Percentiles rank a stretch among this genome's conserved stretches.
Evolutionary conservation across 2,329 filamentous ascomycete genomes (phyloP).

Genomic region (Penicillium sp.): DNA sequence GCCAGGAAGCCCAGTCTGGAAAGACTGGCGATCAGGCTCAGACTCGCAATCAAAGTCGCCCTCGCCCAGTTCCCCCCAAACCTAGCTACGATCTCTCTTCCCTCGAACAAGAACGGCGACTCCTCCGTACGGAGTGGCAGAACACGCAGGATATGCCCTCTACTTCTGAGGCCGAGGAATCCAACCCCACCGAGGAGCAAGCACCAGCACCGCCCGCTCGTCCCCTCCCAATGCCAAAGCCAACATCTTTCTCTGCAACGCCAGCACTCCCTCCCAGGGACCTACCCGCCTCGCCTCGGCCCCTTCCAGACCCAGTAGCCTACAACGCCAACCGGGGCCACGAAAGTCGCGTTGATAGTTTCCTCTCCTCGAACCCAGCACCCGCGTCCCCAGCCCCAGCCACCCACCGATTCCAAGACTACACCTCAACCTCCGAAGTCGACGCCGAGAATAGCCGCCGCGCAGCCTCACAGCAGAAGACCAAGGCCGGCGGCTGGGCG

Average conservation of each 20-base stretch:
- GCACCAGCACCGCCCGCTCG: conserved; percentile 23
- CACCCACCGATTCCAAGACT: conserved; percentile 39
- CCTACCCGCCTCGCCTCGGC: conserved; percentile 28
- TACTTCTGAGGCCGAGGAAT: conserved; percentile 13
- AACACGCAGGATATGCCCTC: conserved; percentile 29
- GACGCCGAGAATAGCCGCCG: conserved; percentile 50
- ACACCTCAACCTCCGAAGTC: conserved; percentile 47
- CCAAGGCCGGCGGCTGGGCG: conserved; percentile 52
- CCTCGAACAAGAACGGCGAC: conserved; percentile 52
- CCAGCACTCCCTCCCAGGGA: conserved; percentile 12
- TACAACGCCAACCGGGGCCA: conserved; percentile 25
- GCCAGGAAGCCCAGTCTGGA: conserved; percentile 42
- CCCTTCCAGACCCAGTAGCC: conserved; percentile 42
- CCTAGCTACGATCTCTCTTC: conserved; percentile 50
- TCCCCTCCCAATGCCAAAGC: conserved; percentile 25
- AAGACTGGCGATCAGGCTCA: conserved; percentile 17
- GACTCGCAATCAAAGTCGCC: conserved; percentile 24
- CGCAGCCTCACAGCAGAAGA: conserved; percentile 48
- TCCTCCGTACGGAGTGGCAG: conserved; percentile 50
- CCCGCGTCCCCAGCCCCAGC: conserved; percentile 35
- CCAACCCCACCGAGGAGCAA: conserved; percentile 9
- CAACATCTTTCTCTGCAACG: conserved; percentile 8
- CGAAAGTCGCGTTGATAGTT: conserved; percentile 47
- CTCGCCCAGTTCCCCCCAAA: conserved; percentile 29
- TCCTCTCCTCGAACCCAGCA: conserved; percentile 47